Base-by-base conservation (phyloP, 1,284 basidiomycete genomes). In the Vanrija humicola region DNA sequence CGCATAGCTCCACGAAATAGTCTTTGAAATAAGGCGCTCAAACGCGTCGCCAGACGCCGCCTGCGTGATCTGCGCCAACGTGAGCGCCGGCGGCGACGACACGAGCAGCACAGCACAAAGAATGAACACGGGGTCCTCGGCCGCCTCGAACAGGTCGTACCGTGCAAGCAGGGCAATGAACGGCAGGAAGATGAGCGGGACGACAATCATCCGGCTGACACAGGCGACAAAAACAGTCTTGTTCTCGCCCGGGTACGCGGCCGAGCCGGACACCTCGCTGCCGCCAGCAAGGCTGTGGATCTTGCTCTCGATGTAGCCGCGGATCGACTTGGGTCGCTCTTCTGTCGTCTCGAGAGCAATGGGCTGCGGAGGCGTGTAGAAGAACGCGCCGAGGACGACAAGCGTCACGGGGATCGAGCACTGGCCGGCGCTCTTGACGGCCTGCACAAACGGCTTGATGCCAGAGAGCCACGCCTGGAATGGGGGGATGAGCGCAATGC, bases 381-480 rank as follows among this genome's bases (percentile, higher is more conserved):
- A 96, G 80, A 94, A 96, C 7, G 89, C 91, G 16, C 93, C 93
- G 43, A 97, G 85, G 8, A 96, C 91, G 57, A 97, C 82, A 39
- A 97, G 80, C 3, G 93, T 96, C 23, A 96, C 72, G 0, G 93
- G 93, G 62, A 97, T 78, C 0, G 88, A 89, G 67, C 90, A 93
- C 64, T 82, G 83, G 2, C 90, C 90, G 0, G 88, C 86, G 25
- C 81, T 78, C 21, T 79, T 81, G 58, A 94, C 77, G 0, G 89
- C 87, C 45, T 84, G 83, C 65, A 86, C 88, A 54, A 93, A 75
- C 0, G 89, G 86, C 42, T 80, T 78, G 67, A 88, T 75, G 5
- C 77, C 69, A 19, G 85, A 82, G 47, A 94, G 79, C 12, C 80
- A 65, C 53, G 85, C 82, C 69, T 95, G 89, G 14, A 95, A 65